Evolutionary conservation across 257 asterid genomes (phyloP), one percentile per base, ranked within the genome.

Genomic region (Solanum arcanum): DNA sequence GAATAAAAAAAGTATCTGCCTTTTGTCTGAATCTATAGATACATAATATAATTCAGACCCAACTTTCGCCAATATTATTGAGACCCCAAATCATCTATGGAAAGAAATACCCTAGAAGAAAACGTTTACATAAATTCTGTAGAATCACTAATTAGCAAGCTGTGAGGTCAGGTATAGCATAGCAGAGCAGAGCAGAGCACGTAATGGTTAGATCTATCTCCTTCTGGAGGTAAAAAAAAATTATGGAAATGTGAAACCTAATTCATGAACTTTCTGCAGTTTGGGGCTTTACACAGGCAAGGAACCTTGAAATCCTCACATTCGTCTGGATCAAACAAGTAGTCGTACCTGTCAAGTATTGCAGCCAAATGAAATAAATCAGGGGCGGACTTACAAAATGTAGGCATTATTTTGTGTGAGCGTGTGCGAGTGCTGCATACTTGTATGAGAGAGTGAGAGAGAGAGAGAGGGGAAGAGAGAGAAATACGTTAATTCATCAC

Each of bases 211-310:
- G 90, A 86, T 70, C 90, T 86, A 86, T 70, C 90, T 86, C 91
- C 92, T 87, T 85, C 83, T 37, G 89, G 91, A 88, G 92, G 91
- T 90, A 88, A 90, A 92, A 62, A 89, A 87, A 0, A 83, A 0
- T 85, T 85, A 49, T 87, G 62, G 20, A 16, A 27, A 68, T 70
- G 52, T 86, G 88, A 80, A 72, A 83, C 88, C 95, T 94, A 96
- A 90, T 97, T 95, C 98, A 97, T 97, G 96, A 92, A 97, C 90
- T 95, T 97, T 85, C 99, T 83, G 91, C 99, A 97, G 86, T 90
- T 92, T 87, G 93, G 94, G 88, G 99, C 94, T 78, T 95, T 94
- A 89, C 99, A 97, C 86, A 92, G 90, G 92, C 99, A 97, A 16
- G 99, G 99, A 74, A 96, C 98, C 91, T 92, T 96, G 91, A 90